A percentile compares a stretch with the other conserved stretches of the same genome.
phyloP scores from a whole-genome alignment of 768 basidiomycete genomes.

The Leccinum imitatum region DNA sequence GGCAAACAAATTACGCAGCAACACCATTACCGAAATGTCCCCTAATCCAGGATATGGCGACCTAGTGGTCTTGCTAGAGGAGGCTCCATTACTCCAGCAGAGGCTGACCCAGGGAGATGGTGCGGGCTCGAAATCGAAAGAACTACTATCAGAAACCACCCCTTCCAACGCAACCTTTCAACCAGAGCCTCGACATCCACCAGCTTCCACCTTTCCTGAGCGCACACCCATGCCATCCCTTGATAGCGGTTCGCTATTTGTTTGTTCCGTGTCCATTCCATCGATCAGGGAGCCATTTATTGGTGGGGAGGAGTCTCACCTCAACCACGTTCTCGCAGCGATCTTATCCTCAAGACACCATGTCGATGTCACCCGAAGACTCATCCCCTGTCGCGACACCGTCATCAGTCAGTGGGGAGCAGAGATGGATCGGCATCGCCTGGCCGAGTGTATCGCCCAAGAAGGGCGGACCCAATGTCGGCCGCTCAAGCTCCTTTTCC shows the following conservation, averaged over 20 bases:
- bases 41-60: conserved; percentile 52
- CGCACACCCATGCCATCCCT: conserved; percentile 12
- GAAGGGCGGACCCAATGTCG: conserved; percentile 42
- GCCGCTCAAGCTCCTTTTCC: conserved; percentile 57
- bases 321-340: conserved; percentile 44
- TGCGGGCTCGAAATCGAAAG: conserved; percentile 6
- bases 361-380: conserved; percentile 69
- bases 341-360: conserved; percentile 56
- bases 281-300: conserved; percentile 30
- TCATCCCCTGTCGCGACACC: conserved; percentile 61
- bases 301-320: conserved; percentile 29
- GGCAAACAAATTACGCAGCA: conserved; percentile 23
- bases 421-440: conserved; percentile 34
- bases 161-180: conserved; percentile 29
- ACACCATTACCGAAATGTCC: conserved; percentile 33
- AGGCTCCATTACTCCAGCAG: conserved; percentile 58
- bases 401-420: conserved; percentile 40
- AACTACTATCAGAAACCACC: conserved; percentile 14
- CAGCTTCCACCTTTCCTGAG: conserved; percentile 24
- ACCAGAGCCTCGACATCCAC: conserved; percentile 18
- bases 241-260: conserved; percentile 24
- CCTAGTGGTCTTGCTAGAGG: conserved; percentile 51
- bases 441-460: conserved; percentile 55
- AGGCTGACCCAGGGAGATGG: conserved; percentile 48
- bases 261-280: conserved; percentile 32